Base-by-base conservation (phyloP, 1,139 yeast species). In the Kazachstania sp. region DNA sequence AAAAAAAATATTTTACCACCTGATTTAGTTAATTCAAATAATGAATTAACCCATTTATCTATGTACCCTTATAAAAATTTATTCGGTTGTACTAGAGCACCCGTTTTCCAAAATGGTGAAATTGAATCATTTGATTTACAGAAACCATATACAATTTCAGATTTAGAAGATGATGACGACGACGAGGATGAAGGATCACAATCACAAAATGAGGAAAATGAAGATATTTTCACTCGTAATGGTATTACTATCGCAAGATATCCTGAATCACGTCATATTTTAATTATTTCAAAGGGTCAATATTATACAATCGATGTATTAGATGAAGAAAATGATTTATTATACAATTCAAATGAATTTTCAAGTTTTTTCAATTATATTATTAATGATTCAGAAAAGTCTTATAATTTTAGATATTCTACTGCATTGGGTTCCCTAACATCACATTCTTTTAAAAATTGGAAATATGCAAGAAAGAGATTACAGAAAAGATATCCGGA, bases 391-490 rank as follows among this genome's bases (percentile, higher is more conserved):
- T 68, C 82, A 1, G 54, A 59, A 11, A 53, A 59, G 4, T 65
- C 70, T 23, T 72, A 69, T 49, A 64, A 67, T 20, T 66, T 74
- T n/a, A 74, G 72, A 45, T 73, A 72, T 51, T 51, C 60, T 4
- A 73, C 79, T 47, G 81, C 87, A 0, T 68, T 83, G 52, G 88
- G 90, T 4, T 72, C 86, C 4, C 70, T 83, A 47, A 82, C 92
- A 2, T 80, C 90, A 0, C 88, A 83, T 60, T 71, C 78, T 13
- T 79, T 75, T 60, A 71, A 72, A 34, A 68, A 75, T 49, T 84
- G 94, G 94, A 77, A 71, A 51, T 65, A 68, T 43, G 82, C 81
- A 1, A 70, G 90, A 41, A 57, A 56, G 15, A 54, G 65, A 48
- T 48, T 68, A 5, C 78, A 77, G 49, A 68, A 81, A 44, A 71